Percentiles rank a stretch among this genome's conserved stretches.
phyloP scores from a whole-genome alignment of 176 grass and related monocot species.

The Raddia guianensis region DNA sequence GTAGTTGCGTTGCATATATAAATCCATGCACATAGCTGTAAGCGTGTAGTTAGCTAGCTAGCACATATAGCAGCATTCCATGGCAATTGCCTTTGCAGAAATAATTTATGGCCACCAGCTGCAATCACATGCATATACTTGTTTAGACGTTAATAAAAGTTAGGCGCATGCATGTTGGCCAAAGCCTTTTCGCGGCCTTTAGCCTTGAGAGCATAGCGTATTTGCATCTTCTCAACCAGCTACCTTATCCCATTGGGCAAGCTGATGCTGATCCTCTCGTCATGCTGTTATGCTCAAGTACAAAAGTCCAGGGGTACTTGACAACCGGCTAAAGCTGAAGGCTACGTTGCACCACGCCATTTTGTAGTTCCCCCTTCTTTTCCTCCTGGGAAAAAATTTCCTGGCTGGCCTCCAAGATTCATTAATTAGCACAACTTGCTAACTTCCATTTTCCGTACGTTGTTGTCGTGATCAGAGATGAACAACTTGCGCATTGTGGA shows the following conservation, averaged over 20 bases:
- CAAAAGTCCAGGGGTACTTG: neutral
- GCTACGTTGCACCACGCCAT: neutral
- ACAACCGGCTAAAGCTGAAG: neutral
- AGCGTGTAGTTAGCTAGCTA: neutral
- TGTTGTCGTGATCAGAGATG: neutral
- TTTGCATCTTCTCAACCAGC: neutral
- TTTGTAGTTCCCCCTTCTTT: neutral
- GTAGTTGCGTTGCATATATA: neutral
- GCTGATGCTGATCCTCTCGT: neutral
- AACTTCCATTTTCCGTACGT: neutral
- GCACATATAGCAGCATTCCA: neutral
- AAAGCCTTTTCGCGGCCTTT: neutral
- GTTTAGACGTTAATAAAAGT: constrained; percentile 7
- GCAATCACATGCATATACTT: neutral
- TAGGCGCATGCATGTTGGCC: neutral
- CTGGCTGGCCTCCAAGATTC: no score
- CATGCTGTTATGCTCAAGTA: neutral
- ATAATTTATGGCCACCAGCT: neutral
- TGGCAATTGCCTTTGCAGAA: neutral
- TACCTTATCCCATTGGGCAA: neutral
- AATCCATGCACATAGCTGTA: neutral
- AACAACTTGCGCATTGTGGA: neutral
- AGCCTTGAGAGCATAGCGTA: neutral
- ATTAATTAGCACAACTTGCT: neutral
- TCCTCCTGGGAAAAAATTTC: neutral